Conservation (phyloP, 108 stramenopile genomes). For the Parmales sp. region DNA sequence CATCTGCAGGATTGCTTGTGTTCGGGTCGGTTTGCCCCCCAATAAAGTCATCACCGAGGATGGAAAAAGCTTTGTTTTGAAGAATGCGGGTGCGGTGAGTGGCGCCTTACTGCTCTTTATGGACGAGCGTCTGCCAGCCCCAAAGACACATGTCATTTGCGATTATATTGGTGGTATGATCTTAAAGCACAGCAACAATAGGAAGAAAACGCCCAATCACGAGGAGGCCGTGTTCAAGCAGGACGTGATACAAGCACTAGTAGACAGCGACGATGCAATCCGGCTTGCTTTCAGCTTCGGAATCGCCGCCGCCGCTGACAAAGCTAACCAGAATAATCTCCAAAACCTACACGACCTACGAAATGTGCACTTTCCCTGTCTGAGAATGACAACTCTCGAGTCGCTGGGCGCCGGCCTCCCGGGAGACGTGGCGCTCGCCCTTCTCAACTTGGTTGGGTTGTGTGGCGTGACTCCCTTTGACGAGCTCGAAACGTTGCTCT, state of each 20-base stretch:
- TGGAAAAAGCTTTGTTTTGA: too few species aligned
- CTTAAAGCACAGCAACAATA: too few species aligned
- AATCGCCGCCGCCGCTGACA: background rate
- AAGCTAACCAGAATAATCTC: background rate
- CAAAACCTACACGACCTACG: background rate
- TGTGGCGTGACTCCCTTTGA: background rate
- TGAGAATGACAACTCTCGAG: background rate
- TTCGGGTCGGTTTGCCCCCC: too few species aligned
- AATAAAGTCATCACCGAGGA: too few species aligned
- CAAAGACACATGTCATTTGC: too few species aligned
- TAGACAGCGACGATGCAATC: background rate
- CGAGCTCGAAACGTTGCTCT: background rate
- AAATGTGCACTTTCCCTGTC: background rate
- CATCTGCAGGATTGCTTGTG: too few species aligned
- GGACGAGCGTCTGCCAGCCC: too few species aligned
- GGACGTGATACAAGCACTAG: background rate
- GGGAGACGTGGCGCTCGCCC: background rate
- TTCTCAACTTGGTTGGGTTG: background rate
- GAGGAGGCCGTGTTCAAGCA: background rate
- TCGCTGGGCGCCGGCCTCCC: background rate
- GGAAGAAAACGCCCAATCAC: too few species aligned
- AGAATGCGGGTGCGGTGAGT: too few species aligned
- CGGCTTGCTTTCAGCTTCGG: background rate
- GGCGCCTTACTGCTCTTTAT: too few species aligned
- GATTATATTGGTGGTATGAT: too few species aligned